Evolutionary conservation across 352 stramenopile genomes (phyloP).

Genomic region (Globisporangium paroecandrum): DNA sequence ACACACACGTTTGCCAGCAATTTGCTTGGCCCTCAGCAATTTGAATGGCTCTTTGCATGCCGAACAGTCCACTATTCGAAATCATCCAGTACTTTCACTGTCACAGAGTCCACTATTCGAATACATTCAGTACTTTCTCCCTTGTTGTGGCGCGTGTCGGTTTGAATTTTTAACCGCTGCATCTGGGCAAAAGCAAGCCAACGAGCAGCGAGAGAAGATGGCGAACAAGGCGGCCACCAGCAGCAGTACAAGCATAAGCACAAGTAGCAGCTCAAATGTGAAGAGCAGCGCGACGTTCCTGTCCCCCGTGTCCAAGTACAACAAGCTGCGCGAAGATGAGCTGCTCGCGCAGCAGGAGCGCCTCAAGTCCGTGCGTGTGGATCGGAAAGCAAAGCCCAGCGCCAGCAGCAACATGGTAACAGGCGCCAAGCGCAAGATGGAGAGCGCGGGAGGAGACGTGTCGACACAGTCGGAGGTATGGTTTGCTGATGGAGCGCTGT

Average conservation of each 20-base stretch:
- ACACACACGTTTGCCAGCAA: no score
- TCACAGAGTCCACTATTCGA: background rate
- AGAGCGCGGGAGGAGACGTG: background rate
- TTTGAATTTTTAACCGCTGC: conserved; percentile 9
- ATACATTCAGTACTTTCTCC: background rate
- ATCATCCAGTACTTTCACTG: no score
- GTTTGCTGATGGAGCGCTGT: conserved; percentile 12
- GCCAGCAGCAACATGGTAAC: conserved; percentile 7
- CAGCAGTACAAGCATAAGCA: background rate
- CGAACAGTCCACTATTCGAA: no score
- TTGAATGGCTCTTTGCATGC: no score
- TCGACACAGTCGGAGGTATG: background rate
- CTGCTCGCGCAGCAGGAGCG: conserved; percentile 25
- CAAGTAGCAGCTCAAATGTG: background rate
- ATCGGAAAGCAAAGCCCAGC: conserved; percentile 1
- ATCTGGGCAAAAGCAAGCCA: background rate
- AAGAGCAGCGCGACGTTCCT: conserved; percentile 16
- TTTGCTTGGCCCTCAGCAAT: no score
- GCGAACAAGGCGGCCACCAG: background rate
- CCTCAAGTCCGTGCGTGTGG: conserved; percentile 23
- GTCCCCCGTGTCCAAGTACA: conserved; percentile 35
- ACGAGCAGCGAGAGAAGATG: background rate
- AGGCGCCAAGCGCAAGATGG: conserved; percentile 30
- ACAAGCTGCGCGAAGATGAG: conserved; percentile 21
- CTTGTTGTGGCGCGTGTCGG: background rate